phyloP scores from a whole-genome alignment of 495 filamentous ascomycete genomes.

The Talaromyces nanjingensis region DNA sequence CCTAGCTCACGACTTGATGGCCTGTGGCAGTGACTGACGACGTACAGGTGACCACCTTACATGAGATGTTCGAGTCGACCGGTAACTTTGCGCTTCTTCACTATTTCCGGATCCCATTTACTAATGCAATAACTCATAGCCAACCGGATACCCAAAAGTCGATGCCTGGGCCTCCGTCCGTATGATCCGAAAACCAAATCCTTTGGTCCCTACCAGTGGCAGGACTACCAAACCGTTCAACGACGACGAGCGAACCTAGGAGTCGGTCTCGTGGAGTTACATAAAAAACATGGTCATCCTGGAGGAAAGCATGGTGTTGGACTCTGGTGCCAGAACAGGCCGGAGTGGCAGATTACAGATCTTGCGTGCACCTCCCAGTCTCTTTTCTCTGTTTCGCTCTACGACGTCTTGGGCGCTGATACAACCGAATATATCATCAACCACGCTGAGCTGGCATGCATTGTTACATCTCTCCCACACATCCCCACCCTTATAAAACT shows the following conservation, averaged over 20 bases:
- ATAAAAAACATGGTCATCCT: conserved; percentile 55
- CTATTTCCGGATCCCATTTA: not conserved
- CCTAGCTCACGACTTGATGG: not conserved
- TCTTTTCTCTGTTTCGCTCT: conserved; percentile 86
- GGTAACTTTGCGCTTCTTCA: conserved; percentile 25
- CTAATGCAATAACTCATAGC: conserved; percentile 21
- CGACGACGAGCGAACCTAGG: conserved; percentile 77
- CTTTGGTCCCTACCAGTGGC: conserved; percentile 75
- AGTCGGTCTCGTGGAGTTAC: conserved; percentile 76
- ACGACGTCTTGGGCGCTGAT: conserved; percentile 89
- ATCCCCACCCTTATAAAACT: conserved; percentile 81
- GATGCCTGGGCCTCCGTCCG: conserved; percentile 73
- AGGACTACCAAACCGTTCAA: conserved; percentile 74
- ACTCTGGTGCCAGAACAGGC: conserved; percentile 91
- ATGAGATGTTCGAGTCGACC: conserved; percentile 74
- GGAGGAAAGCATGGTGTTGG: conserved; percentile 75
- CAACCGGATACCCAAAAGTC: conserved; percentile 50
- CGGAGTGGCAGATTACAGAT: conserved; percentile 98
- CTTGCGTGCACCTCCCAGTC: conserved; percentile 83
- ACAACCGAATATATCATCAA: conserved; percentile 93
- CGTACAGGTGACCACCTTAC: conserved; percentile 54
- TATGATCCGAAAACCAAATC: conserved; percentile 71
- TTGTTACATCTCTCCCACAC: conserved; percentile 77
- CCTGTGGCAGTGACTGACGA: not conserved
- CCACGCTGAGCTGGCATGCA: conserved; percentile 67